phyloP scores from a whole-genome alignment of 306 rosid genomes.

The Pachyrhizus erosus region DNA sequence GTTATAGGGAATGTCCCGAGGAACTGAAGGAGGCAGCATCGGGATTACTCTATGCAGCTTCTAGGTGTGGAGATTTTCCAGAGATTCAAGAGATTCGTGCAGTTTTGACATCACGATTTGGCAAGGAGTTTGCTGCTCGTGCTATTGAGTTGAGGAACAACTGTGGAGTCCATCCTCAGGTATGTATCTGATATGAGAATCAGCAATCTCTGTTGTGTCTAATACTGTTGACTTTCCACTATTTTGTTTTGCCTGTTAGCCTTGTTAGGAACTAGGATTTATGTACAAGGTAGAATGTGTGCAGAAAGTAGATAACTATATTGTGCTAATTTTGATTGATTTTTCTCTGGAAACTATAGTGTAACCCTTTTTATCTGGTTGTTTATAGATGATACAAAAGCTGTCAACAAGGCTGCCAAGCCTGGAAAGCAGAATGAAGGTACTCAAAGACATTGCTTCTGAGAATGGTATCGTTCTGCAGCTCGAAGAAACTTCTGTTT shows the following conservation, averaged over 20 bases:
- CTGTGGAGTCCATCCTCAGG: slow-evolving; percentile 73
- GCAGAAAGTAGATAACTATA: background rate
- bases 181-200: slow-evolving; percentile 36
- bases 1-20: slow-evolving; percentile 74
- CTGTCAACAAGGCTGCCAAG: slow-evolving; percentile 75
- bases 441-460: slow-evolving; percentile 79
- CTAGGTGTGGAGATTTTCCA: slow-evolving; percentile 96
- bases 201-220: background rate
- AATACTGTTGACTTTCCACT: background rate
- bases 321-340: background rate
- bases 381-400: slow-evolving; percentile 65
- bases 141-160: slow-evolving; percentile 77
- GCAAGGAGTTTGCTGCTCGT: slow-evolving; percentile 74
- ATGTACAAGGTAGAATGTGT: background rate
- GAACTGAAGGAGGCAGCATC: slow-evolving; percentile 81
- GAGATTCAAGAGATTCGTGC: slow-evolving; percentile 87
- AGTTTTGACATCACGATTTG: slow-evolving; percentile 65
- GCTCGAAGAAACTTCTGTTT: slow-evolving; percentile 52
- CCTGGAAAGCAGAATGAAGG: slow-evolving; percentile 72
- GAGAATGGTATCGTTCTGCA: slow-evolving; percentile 67
- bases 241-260: background rate
- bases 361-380: slow-evolving; percentile 9
- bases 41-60: slow-evolving; percentile 73
- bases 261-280: background rate
- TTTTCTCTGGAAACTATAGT: background rate